These are phyloP conservation scores for Fusarium xyrophilum DNA, from an alignment of 2,329 filamentous ascomycete species.

Conservation along the genomic window DNA sequence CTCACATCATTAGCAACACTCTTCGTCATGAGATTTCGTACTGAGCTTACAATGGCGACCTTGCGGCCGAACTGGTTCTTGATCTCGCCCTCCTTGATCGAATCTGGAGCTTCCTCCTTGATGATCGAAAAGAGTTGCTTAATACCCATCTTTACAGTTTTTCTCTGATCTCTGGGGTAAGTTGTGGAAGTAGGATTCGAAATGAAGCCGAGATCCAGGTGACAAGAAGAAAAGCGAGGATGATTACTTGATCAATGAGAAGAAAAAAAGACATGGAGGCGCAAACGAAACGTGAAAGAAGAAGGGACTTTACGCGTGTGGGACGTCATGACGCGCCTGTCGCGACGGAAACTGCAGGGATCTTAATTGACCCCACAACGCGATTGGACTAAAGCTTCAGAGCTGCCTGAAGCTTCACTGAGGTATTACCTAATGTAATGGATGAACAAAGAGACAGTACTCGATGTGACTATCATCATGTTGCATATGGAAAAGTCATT, in stretches of 20 bases:
- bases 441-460: not conserved
- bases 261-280: conserved; percentile 2
- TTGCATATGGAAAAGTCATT: not conserved
- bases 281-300: conserved; percentile 23
- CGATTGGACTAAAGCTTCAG: not conserved
- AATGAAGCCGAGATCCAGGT: not conserved
- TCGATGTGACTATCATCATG: not conserved
- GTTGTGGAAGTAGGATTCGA: not conserved
- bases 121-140: conserved; percentile 82
- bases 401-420: not conserved
- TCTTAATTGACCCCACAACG: conserved; percentile 45
- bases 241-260: not conserved
- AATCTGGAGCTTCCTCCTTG: conserved; percentile 91
- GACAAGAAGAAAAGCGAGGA: not conserved
- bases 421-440: not conserved
- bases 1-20: conserved; percentile 37
- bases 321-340: conserved; percentile 43
- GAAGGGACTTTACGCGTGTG: conserved; percentile 35
- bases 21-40: not conserved
- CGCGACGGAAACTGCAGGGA: conserved; percentile 39
- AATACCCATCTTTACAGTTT: conserved; percentile 61
- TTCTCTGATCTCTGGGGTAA: not conserved
- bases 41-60: conserved; percentile 83
- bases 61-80: conserved; percentile 99
- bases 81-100: conserved; percentile 96